Conservation (phyloP, 805 yeast species). For the Zygosaccharomyces siamensis region DNA sequence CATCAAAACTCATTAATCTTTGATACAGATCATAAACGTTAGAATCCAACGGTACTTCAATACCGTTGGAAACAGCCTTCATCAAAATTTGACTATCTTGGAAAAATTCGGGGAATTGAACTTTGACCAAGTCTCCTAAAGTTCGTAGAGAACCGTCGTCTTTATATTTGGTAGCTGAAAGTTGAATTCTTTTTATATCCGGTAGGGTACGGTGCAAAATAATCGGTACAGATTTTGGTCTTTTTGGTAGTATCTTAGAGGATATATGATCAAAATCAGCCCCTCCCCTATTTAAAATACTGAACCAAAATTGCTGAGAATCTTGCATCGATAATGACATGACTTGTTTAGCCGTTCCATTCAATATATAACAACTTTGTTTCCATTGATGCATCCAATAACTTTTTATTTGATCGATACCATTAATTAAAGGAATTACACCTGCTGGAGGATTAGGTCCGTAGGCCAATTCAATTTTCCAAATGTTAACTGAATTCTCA, state of each 20-base stretch:
- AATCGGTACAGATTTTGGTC: constrained; percentile 18
- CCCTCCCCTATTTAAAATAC: constrained; percentile 36
- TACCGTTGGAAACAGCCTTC: constrained; percentile 51
- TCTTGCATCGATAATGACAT: constrained; percentile 68
- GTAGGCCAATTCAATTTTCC: constrained; percentile 45
- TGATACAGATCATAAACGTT: constrained; percentile 45
- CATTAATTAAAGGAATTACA: constrained; percentile 41
- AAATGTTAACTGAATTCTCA: constrained; percentile 33
- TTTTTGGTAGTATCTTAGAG: constrained; percentile 18
- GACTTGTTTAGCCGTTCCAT: constrained; percentile 75
- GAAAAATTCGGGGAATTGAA: constrained; percentile 43
- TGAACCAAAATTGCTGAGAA: constrained; percentile 52
- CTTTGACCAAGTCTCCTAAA: constrained; percentile 27
- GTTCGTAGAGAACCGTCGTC: constrained; percentile 2
- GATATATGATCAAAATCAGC: constrained; percentile 21
- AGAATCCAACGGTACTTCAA: constrained; percentile 42
- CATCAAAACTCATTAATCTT: constrained; percentile 51
- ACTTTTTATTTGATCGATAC: constrained; percentile 33
- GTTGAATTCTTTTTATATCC: constrained; percentile 36
- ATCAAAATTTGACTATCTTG: constrained; percentile 37
- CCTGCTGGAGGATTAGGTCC: constrained; percentile 41
- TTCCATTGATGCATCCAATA: constrained; percentile 76
- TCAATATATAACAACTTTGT: constrained; percentile 69
- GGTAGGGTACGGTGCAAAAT: constrained; percentile 33
- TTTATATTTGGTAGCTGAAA: constrained; percentile 18